phyloP scores from a whole-genome alignment of 1,284 basidiomycete species.

The Rhodotorula sp. region DNA sequence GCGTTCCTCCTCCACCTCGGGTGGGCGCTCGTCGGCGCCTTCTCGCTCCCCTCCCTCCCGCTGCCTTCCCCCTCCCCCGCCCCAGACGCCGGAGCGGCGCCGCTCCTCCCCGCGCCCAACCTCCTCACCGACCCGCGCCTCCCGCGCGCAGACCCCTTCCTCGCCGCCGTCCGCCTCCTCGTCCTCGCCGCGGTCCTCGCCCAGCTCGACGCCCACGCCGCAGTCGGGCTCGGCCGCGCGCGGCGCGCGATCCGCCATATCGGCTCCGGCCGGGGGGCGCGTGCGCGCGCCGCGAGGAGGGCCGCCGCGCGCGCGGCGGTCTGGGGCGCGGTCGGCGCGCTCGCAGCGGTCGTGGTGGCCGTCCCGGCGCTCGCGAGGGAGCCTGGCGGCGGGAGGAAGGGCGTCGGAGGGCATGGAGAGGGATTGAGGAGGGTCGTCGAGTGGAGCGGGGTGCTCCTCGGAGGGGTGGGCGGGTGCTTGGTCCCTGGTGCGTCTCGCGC shows the following conservation, averaged over 20 bases:
- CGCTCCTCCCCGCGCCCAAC: conserved; percentile 28
- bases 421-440: conserved; percentile 40
- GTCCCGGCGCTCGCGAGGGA: conserved; percentile 6
- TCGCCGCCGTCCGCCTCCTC: conserved; percentile 41
- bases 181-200: conserved; percentile 42
- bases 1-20: conserved; percentile 42
- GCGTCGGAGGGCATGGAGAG: conserved; percentile 27
- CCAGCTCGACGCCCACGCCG: conserved; percentile 15
- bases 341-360: neutral
- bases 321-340: neutral
- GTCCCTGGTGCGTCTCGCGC: conserved; percentile 30
- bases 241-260: conserved; percentile 11
- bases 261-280: neutral
- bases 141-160: conserved; percentile 42
- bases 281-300: neutral
- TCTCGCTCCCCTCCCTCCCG: conserved; percentile 30
- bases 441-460: conserved; percentile 36
- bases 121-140: conserved; percentile 41
- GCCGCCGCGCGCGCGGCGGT: neutral
- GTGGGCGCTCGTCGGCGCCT: conserved; percentile 47
- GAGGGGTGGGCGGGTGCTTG: conserved; percentile 38
- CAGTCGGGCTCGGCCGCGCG: conserved; percentile 11
- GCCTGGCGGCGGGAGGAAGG: neutral
- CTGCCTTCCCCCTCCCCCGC: neutral
- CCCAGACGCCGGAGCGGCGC: too few species aligned